These are phyloP conservation scores for Excoecaria agallocha DNA, from an alignment of 345 rosid genomes.

Conservation along the genomic window DNA sequence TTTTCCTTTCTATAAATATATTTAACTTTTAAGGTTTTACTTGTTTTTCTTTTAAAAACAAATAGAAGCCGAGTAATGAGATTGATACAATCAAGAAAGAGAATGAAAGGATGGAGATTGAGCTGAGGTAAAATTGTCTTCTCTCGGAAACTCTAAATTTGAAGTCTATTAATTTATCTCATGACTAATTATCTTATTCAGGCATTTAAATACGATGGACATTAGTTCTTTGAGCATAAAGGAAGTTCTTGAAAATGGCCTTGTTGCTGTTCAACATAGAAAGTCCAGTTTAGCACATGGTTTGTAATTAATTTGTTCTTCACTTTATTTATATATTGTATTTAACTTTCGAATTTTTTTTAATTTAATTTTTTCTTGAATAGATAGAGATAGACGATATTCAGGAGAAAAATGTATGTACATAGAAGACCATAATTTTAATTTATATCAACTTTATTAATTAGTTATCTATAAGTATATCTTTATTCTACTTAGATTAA, in stretches of 20 bases:
- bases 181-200: slow-evolving; percentile 8
- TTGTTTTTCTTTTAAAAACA: neutral
- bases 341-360: too few species aligned
- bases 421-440: too few species aligned
- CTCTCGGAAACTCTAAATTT: neutral
- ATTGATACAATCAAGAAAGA: slow-evolving; percentile 79
- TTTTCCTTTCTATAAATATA: neutral
- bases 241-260: too few species aligned
- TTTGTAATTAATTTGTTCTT: slow-evolving; percentile 30
- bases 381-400: too few species aligned
- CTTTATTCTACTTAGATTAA: neutral
- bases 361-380: too few species aligned
- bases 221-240: slow-evolving; percentile 56
- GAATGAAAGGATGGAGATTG: slow-evolving; percentile 77
- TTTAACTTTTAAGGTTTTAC: slow-evolving; percentile 17
- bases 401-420: too few species aligned
- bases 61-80: slow-evolving; percentile 67
- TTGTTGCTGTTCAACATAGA: too few species aligned
- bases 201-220: slow-evolving; percentile 77
- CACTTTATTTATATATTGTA: too few species aligned
- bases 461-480: neutral
- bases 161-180: neutral
- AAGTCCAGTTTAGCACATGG: too few species aligned
- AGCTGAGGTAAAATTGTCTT: slow-evolving; percentile 50
- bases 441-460: too few species aligned